Evolutionary conservation across 805 yeast species (phyloP), one percentile per base, ranked within the genome.

Genomic region (Jamesozyma hellenica): DNA sequence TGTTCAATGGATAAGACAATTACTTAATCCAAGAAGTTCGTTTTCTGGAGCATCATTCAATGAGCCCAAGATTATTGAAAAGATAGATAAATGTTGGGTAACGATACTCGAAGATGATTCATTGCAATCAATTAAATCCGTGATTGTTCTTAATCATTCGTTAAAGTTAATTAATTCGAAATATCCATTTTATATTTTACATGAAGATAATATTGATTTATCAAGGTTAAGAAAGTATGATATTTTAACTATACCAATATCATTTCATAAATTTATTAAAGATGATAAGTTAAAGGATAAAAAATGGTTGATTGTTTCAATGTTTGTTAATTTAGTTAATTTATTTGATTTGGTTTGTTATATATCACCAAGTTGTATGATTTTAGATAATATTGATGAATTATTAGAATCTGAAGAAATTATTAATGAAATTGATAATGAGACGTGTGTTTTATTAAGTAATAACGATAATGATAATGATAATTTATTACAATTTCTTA

Each of bases 1-100:
- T 19, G 58, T 55, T 17, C 58, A 53, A 40, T 52, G 58, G 46
- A 50, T 58, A 9, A 49, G 61, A 39, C 61, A 57, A 33, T 42
- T 52, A 28, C 35, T 58, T 39, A 60, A 60, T 37, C 64, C 64
- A n/a, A 48, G 64, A 39, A 56, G 61, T 42, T 60, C 64, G 2
- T 58, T 60, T 34, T 56, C 64, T 6, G 60, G 60, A 7, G 43
- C 42, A 3, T 48, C 58, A 2, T 23, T 47, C 4, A 47, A 50
- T 37, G 58, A 53, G 36, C 53, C 55, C 23, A 14, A 12, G 19
- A 21, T 7, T 21, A 21, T 4, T 4, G 13, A n/a, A 12, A 13
- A 18, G 3, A 16, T 12, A 7, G 27, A 17, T 23, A 41, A 46
- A 41, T 35, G 60, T 36, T 59, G 64, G 64, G 56, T 55, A 5